Conservation (phyloP, 257 asterid species). For the Nicotiana benthamiana region DNA sequence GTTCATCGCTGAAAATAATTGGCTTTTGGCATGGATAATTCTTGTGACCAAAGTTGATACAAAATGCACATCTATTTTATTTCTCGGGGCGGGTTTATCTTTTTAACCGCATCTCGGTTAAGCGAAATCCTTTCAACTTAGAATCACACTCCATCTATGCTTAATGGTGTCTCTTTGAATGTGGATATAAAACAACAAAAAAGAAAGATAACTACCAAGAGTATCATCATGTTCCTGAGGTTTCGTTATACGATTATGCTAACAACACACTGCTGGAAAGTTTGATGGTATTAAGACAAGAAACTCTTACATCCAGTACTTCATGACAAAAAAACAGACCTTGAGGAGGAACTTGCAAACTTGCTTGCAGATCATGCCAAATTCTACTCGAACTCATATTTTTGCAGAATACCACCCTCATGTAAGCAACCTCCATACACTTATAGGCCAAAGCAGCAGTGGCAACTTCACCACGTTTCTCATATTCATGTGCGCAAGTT, state of each 20-base stretch:
- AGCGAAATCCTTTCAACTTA: background rate
- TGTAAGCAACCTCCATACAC: conserved; percentile 82
- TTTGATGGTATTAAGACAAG: background rate
- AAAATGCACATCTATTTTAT: background rate
- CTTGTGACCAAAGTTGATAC: background rate
- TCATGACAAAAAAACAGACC: conserved; percentile 31
- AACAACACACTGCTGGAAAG: background rate
- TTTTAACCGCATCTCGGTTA: background rate
- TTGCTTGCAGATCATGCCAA: conserved; percentile 57
- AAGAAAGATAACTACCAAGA: background rate
- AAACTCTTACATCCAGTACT: background rate
- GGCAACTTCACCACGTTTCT: conserved; percentile 61
- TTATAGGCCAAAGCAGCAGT: conserved; percentile 86
- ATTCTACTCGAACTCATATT: conserved; percentile 37
- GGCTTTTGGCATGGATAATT: background rate
- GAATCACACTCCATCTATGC: background rate
- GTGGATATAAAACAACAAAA: background rate
- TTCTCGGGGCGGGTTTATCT: background rate
- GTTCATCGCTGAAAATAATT: too few species aligned
- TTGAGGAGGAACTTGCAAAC: conserved; percentile 56
- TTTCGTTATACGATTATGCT: background rate
- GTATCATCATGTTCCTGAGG: background rate
- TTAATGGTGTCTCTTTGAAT: background rate
- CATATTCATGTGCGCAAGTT: conserved; percentile 64
- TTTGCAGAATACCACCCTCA: conserved; percentile 71